Base-by-base conservation (phyloP, 2,329 filamentous ascomycete species). In the Sporothrix pallida region DNA sequence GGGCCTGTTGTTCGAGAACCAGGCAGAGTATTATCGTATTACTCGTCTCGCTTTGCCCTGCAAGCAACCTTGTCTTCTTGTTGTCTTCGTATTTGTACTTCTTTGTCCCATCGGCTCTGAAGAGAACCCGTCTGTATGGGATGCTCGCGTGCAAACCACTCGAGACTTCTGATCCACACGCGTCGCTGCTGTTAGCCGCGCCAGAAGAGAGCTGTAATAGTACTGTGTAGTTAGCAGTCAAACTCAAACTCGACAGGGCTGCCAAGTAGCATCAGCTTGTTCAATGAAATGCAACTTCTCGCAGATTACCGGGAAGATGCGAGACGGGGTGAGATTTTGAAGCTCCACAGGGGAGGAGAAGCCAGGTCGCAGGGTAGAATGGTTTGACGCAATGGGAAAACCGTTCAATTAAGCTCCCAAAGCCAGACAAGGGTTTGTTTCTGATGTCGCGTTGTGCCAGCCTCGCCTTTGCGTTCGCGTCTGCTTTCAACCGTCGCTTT, bases 231-330 rank as follows among this genome's bases (percentile, higher is more conserved):
- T 46, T n/a, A 26, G 31, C 31, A 46, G n/a, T 68, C 63, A 52
- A 65, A 68, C 31, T 37, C 31, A 37, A 37, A 37, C 31, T 37
- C 31, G 31, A 37, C 44, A 50, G 44, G 63, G 46, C 44, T 68
- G 63, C 46, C 63, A 67, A 67, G 62, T 23, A 65, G 10, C n/a
- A 48, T 65, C 42, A 10, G 46, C 52, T 52, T 46, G 63, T 68
- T 31, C 23, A 68, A 13, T 3, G 63, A 50, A 67, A 44, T 69
- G 65, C 23, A 70, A 13, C n/a, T 46, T 44, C 44, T 31, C 54
- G 54, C 69, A 71, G 54, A 71, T 71, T 71, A 44, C 54, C 42
- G 20, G 69, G 52, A n/a, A n/a, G 52, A 56, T 42, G 50, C 50
- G 54, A 63, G 56, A 63, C 69, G 17, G 44, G 23, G 44, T 50